These are phyloP conservation scores for Nicotiana benthamiana DNA, from an alignment of 257 asterid genomes.

Conservation along the genomic window DNA sequence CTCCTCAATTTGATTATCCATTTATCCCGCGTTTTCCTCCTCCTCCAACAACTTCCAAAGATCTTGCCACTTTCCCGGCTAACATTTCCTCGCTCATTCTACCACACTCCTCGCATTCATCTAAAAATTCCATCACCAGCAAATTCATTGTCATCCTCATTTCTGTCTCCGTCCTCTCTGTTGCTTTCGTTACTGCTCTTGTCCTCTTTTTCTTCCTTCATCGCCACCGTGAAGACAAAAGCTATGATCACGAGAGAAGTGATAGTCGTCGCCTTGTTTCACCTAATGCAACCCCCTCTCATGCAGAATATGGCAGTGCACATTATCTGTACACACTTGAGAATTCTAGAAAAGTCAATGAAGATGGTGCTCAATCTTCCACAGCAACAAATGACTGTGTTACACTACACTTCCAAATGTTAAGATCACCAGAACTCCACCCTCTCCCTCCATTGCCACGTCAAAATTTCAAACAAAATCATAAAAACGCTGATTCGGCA, in stretches of 20 bases:
- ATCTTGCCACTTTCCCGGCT: slow-evolving; percentile 60
- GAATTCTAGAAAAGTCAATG: slow-evolving; percentile 44
- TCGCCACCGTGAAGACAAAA: slow-evolving; percentile 25
- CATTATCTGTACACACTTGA: slow-evolving; percentile 12
- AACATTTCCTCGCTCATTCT: slow-evolving; percentile 79
- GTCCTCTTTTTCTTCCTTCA: slow-evolving; percentile 44
- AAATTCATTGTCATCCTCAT: slow-evolving; percentile 51
- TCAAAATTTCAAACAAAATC: slow-evolving; percentile 30
- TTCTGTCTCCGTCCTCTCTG: slow-evolving; percentile 38
- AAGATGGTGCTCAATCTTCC: slow-evolving; percentile 18
- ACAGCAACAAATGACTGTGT: neutral
- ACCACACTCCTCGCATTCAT: slow-evolving; percentile 46
- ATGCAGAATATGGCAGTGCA: slow-evolving; percentile 19
- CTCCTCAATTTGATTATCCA: slow-evolving; percentile 33
- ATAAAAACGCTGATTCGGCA: slow-evolving; percentile 4
- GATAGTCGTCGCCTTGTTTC: slow-evolving; percentile 70
- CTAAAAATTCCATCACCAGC: slow-evolving; percentile 34
- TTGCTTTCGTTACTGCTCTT: slow-evolving; percentile 11
- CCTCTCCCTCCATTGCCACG: slow-evolving; percentile 92
- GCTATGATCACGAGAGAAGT: slow-evolving; percentile 23
- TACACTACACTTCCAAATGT: slow-evolving; percentile 24
- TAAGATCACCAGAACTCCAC: slow-evolving; percentile 85
- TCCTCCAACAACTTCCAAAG: slow-evolving; percentile 22
- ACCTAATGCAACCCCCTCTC: slow-evolving; percentile 40
- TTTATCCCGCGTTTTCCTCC: slow-evolving; percentile 51